Evolutionary conservation across 345 rosid genomes (phyloP).

Genomic region (Psidium friedrichsthalianum): DNA sequence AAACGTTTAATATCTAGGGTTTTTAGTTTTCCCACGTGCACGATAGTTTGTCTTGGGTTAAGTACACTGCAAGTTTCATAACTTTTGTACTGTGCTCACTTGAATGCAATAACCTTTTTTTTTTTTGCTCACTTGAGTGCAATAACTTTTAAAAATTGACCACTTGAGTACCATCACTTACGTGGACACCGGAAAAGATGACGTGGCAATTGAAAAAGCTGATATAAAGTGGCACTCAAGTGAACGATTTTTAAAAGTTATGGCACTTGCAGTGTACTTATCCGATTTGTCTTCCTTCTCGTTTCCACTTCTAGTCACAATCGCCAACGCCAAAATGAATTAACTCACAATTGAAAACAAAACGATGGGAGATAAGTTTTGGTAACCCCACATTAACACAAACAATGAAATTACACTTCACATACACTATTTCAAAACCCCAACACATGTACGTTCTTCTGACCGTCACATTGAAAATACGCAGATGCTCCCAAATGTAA

Average conservation of each 20-base stretch:
- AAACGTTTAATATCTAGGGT: not conserved
- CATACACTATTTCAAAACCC: not conserved
- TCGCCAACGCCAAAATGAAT: not conserved
- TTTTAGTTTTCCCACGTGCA: not conserved
- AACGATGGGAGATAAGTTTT: not conserved
- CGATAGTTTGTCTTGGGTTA: not conserved
- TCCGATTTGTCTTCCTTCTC: not conserved
- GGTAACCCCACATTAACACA: not conserved
- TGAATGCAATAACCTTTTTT: no score
- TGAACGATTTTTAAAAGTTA: no score
- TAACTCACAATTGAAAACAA: not conserved
- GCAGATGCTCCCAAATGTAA: not conserved
- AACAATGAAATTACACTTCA: not conserved
- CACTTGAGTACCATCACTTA: no score
- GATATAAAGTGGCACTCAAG: no score
- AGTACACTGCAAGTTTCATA: no score
- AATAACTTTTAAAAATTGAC: no score
- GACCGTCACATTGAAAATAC: not conserved
- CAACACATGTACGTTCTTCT: not conserved
- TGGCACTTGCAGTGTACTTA: no score
- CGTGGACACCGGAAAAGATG: no score
- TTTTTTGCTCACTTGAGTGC: no score
- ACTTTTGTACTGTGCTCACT: no score
- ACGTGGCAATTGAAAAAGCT: no score
- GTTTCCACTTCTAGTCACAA: not conserved